Base-by-base conservation (phyloP, 2,329 filamentous ascomycete species). In the Capronia americana region DNA sequence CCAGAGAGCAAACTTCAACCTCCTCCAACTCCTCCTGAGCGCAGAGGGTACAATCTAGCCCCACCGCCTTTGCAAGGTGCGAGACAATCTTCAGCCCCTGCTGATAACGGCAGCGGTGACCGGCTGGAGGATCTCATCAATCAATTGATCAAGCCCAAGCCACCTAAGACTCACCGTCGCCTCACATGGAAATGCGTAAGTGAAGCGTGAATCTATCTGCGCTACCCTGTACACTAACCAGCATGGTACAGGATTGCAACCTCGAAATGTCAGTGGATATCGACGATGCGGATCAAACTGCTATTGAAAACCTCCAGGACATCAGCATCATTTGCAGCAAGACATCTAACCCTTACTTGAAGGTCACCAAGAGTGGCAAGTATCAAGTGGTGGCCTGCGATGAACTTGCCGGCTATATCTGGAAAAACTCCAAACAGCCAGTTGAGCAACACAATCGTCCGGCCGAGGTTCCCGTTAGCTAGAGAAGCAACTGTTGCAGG, bases 241-340 rank as follows among this genome's bases (percentile, higher is more conserved):
- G 46, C 48, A 23, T 8, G 17, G n/a, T 30, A 6, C 48, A 73
- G 71, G 71, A 73, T 59, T 73, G 71, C 57, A 65, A 66, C 48
- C 55, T 72, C n/a, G 69, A 70, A 26, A 70, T 71, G 63, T 70
- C 71, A 10, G 70, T 73, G 32, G 67, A 73, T 56, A 66, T 73
- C 56, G 71, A 73, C 34, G 71, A 73, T 34, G 71, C 68, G 54
- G 70, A 73, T 30, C 51, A 65, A 60, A 64, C 68, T 41, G 66
- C 68, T 11, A 71, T 73, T 58, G 61, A 70, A 24, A 72, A 57
- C 28, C 71, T 73, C 24, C 65, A 68, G 32, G 69, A 72, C 20
- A 71, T 73, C 60, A 72, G 69, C 64, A 73, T 73, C 59, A 68
- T 73, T 48, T 73, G 71, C 56, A 69, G 69, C 57, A 71, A 73